A percentile compares a stretch with the other conserved stretches of the same genome.
phyloP scores from a whole-genome alignment of 768 basidiomycete genomes.

The Boletus rex-veris region DNA sequence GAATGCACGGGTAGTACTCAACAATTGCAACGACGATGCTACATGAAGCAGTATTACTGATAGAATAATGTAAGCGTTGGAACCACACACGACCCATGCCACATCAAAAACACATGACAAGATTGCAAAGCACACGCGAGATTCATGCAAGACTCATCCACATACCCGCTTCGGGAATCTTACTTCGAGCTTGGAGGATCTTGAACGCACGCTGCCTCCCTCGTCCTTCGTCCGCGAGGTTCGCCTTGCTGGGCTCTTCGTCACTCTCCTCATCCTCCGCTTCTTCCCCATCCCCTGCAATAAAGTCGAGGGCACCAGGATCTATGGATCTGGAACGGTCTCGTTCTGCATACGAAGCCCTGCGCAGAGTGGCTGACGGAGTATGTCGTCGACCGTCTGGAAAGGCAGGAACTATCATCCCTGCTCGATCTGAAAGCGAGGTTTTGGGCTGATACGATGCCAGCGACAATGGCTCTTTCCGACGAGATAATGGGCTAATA shows the following conservation, averaged over 20 bases:
- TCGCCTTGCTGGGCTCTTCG: constrained; percentile 20
- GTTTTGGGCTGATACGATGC: constrained; percentile 59
- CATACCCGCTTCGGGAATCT: constrained; percentile 70
- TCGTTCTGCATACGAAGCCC: constrained; percentile 63
- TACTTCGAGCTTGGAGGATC: constrained; percentile 68
- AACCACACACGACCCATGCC: constrained; percentile 6
- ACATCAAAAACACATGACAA: constrained; percentile 7
- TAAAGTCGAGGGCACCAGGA: constrained; percentile 66
- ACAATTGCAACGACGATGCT: constrained; percentile 26
- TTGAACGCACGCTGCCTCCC: constrained; percentile 58
- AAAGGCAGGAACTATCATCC: constrained; percentile 29
- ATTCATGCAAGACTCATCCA: constrained; percentile 70
- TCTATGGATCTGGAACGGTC: constrained; percentile 63
- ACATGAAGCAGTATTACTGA: constrained; percentile 33
- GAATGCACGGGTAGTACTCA: constrained; percentile 13
- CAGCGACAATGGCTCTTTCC: constrained; percentile 42
- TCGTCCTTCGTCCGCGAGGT: constrained; percentile 34
- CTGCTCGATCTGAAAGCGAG: constrained; percentile 38
- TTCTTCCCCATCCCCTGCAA: constrained; percentile 47
- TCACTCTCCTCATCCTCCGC: constrained; percentile 38
- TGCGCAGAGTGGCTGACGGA: constrained; percentile 53
- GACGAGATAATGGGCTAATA: constrained; percentile 41
- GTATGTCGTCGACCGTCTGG: constrained; percentile 16
- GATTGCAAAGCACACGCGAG: neutral
- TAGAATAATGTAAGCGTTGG: constrained; percentile 27